Conservation (phyloP, 257 asterid genomes). For the Paulownia fortunei region DNA sequence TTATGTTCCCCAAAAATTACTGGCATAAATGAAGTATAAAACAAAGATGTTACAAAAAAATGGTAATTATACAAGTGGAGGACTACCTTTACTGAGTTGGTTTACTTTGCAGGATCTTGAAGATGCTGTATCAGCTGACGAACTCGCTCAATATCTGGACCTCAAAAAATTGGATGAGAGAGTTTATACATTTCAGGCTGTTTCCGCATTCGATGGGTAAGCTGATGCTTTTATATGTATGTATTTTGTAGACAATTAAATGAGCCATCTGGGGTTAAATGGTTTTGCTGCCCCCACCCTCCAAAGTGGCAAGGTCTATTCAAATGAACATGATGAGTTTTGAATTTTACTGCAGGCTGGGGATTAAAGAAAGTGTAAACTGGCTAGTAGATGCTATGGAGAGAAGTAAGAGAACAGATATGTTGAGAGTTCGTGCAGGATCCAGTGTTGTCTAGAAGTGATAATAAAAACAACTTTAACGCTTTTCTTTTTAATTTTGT, state of each 20-base stretch:
- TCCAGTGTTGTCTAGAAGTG: slow-evolving; percentile 41
- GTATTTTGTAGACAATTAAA: neutral
- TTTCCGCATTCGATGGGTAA: slow-evolving; percentile 82
- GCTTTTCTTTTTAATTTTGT: slow-evolving; percentile 20
- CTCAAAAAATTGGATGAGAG: slow-evolving; percentile 82
- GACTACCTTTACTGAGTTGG: neutral
- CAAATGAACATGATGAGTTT: slow-evolving; percentile 10
- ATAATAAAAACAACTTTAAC: neutral
- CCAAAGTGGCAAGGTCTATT: neutral
- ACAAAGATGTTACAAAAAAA: neutral
- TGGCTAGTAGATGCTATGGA: slow-evolving; percentile 94
- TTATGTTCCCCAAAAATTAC: neutral
- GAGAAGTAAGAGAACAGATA: slow-evolving; percentile 86
- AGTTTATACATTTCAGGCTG: slow-evolving; percentile 70
- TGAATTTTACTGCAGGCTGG: slow-evolving; percentile 56
- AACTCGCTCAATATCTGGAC: slow-evolving; percentile 77
- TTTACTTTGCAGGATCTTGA: slow-evolving; percentile 68
- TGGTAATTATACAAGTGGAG: neutral
- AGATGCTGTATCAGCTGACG: slow-evolving; percentile 82
- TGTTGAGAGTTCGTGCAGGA: slow-evolving; percentile 72
- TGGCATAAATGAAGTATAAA: neutral
- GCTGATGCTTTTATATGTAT: neutral
- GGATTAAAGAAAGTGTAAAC: slow-evolving; percentile 84
- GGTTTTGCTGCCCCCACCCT: neutral
- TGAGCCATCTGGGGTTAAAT: neutral